Base-by-base conservation (phyloP, 2,329 filamentous ascomycete genomes). In the Ophiostoma triangulosporum region DNA sequence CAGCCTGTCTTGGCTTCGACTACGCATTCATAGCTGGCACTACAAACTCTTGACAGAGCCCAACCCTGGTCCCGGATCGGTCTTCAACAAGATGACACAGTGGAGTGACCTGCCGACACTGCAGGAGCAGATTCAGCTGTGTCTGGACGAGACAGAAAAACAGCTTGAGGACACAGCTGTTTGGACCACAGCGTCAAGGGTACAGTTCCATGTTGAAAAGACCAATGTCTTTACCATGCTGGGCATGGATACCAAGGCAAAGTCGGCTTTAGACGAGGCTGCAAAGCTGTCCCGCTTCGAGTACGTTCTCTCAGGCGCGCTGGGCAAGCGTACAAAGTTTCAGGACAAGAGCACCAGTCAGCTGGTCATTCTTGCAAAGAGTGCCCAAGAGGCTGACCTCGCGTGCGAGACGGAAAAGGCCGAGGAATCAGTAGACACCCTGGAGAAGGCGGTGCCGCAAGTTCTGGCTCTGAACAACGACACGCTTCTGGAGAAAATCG, bases 351-450 rank as follows among this genome's bases (percentile, higher is more conserved):
- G 83, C 61, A 82, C 82, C 57, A 95, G 88, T 61, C 93, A 98
- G 66, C 74, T 98, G 27, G 86, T 98, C 1, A 88, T 98, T 2
- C 71, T 97, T 29, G 93, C 93, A 1, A 88, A 81, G 65, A 96
- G 90, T 64, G 73, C 54, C 2, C 14, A 72, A 6, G 69, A 70
- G 24, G 2, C 35, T 17, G 35, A 12, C 9, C 2, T 14, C 12
- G n/a, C 8, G 4, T 14, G 9, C 9, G 17, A 15, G 15, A 33
- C 3, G 38, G 26, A 45, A 20, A 54, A 56, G 0, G 55, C 48
- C 43, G 3, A 49, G 53, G 4, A 58, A 54, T 4, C 57, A 56
- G 5, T 58, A 57, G 1, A 60, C 57, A 17, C 38, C 38, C 20
- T 43, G 38, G 24, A 58, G 43, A 46, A 63, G 5, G 33, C 57